phyloP scores from a whole-genome alignment of 331 rosid genomes.

The Rhamnella rubrinervis region DNA sequence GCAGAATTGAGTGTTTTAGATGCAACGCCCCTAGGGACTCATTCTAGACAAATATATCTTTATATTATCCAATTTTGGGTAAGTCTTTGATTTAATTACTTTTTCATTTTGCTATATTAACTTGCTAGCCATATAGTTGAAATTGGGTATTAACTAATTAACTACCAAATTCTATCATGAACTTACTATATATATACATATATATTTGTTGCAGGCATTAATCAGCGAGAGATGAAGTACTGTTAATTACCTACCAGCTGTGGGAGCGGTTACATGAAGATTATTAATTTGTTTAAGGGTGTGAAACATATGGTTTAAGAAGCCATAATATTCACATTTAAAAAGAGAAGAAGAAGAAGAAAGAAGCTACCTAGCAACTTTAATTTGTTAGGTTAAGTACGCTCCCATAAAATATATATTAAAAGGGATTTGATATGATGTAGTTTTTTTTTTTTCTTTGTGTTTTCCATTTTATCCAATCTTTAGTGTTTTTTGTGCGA shows the following conservation, averaged over 20 bases:
- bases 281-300: slow-evolving; percentile 27
- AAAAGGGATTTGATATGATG: slow-evolving; percentile 17
- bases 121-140: no score
- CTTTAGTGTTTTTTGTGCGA: slow-evolving; percentile 27
- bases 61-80: slow-evolving; percentile 47
- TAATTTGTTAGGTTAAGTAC: slow-evolving; percentile 27
- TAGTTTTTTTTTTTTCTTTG: slow-evolving; percentile 27
- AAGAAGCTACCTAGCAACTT: slow-evolving; percentile 18
- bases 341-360: not conserved
- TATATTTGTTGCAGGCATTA: slow-evolving; percentile 33
- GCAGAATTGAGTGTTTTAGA: slow-evolving; percentile 94
- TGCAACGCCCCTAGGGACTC: slow-evolving; percentile 97
- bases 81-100: not conserved
- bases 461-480: slow-evolving; percentile 39
- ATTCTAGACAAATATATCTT: slow-evolving; percentile 39
- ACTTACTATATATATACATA: no score
- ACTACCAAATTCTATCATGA: no score
- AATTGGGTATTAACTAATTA: no score
- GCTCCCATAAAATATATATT: slow-evolving; percentile 31
- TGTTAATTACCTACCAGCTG: no score
- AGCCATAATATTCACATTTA: slow-evolving; percentile 23
- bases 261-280: slow-evolving; percentile 23
- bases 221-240: no score
- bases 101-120: not conserved
- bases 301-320: slow-evolving; percentile 29